Evolutionary conservation across 768 basidiomycete species (phyloP).

Genomic region (Termitomyces sp.): DNA sequence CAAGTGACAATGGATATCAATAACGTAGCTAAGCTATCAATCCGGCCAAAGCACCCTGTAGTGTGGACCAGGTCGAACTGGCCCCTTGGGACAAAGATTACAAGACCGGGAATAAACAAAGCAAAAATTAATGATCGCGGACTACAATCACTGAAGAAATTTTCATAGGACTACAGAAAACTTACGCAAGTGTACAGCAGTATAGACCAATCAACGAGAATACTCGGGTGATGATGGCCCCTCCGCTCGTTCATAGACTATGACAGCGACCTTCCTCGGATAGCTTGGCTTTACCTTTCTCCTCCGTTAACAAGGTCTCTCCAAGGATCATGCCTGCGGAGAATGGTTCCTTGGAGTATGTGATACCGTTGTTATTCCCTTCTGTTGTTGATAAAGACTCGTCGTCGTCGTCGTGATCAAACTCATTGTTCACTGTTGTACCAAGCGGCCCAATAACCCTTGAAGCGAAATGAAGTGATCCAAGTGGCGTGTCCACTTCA

Average conservation of each 20-base stretch:
- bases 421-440: conserved; percentile 17
- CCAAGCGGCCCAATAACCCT: conserved; percentile 22
- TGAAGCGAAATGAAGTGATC: conserved; percentile 18
- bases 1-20: neutral
- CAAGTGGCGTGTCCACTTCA: conserved; percentile 7
- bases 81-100: neutral
- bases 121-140: neutral
- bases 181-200: neutral
- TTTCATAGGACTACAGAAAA: neutral
- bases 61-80: neutral
- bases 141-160: neutral
- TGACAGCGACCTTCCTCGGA: neutral
- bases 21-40: no score
- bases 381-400: neutral
- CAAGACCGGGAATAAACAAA: no score
- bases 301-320: neutral
- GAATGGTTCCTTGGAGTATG: conserved; percentile 20
- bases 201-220: neutral
- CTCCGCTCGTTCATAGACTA: neutral
- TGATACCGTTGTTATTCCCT: conserved; percentile 14
- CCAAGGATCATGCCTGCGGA: conserved; percentile 9
- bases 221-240: neutral
- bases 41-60: neutral
- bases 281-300: neutral
- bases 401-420: conserved; percentile 9